Base-by-base conservation (phyloP, 2,329 filamentous ascomycete species). In the Colletotrichum graminicola region DNA sequence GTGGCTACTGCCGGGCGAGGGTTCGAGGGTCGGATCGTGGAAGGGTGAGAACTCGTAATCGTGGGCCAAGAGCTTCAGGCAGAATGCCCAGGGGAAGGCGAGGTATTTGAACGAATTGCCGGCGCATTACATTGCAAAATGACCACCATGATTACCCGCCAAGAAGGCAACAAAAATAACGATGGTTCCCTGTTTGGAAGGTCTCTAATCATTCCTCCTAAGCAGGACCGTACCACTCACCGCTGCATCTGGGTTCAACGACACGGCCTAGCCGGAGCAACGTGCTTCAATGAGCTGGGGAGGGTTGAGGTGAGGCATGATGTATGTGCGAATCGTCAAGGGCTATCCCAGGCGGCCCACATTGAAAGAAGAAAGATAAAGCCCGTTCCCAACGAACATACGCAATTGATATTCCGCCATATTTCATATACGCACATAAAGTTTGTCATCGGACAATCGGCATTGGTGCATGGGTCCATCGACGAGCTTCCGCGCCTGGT, bases 91-190 rank as follows among this genome's bases (percentile, higher is more conserved):
- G 54, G 67, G 47, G 12, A 63, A 49, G 39, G 14, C 45, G 34
- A 67, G 64, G 51, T 67, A 71, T 71, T 67, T 67, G 57, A 45
- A 32, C 10, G 43, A 11, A 62, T 23, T 45, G 23, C 16, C 41
- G 23, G 49, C 43, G 51, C 16, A 62, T 62, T 59, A 62, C 64
- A 57, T 51, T 43, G 47, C 36, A 43, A 34, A 49, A 51, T 23
- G 18, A 54, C 16, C 60, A 32, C n/a, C 8, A 45, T n/a, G n/a
- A n/a, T n/a, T n/a, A 5, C 5, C 39, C 64, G 49, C 63, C 21
- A 39, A 62, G 29, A 29, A 21, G 23, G 23, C 21, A 36, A n/a
- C 21, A n/a, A 18, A 5, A 45, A 45, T 5, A 45, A 59, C 41
- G 10, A 21, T 11, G 45, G 51, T 32, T 56, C 59, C n/a, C 18